Evolutionary conservation across 2,329 filamentous ascomycete species (phyloP).

Genomic region (Colletotrichum chlorophyti): DNA sequence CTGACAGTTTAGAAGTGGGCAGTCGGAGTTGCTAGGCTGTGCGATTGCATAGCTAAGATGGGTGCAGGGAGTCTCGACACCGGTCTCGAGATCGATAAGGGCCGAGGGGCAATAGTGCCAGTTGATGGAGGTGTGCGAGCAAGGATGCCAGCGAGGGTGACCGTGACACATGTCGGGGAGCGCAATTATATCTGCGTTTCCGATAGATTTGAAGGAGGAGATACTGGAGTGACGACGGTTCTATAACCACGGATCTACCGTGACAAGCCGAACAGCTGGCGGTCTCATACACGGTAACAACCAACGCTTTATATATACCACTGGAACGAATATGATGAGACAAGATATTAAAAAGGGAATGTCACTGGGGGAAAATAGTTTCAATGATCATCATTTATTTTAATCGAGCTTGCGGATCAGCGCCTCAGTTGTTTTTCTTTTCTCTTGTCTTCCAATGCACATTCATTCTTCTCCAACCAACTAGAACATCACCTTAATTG

Average conservation of each 20-base stretch:
- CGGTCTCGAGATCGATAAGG: constrained; percentile 55
- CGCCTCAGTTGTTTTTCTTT: constrained; percentile 29
- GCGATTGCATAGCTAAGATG: constrained; percentile 54
- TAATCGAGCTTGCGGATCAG: constrained; percentile 21
- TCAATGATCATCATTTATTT: constrained; percentile 20
- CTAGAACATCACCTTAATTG: constrained; percentile 2
- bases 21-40: constrained; percentile 51
- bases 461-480: constrained; percentile 23
- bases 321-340: too few relatives aligned
- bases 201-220: too few relatives aligned
- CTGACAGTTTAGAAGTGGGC: constrained; percentile 58
- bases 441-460: constrained; percentile 1
- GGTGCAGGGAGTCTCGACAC: constrained; percentile 56
- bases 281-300: too few relatives aligned
- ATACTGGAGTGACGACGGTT: background rate
- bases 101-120: constrained; percentile 61
- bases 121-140: constrained; percentile 60
- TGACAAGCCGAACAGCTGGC: too few relatives aligned
- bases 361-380: too few relatives aligned
- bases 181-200: background rate
- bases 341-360: too few relatives aligned
- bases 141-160: constrained; percentile 59
- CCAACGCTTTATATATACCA: too few relatives aligned
- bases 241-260: too few relatives aligned
- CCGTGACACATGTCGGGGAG: constrained; percentile 57